Conservation (phyloP, 345 rosid genomes). For the Hibiscus mutabilis region DNA sequence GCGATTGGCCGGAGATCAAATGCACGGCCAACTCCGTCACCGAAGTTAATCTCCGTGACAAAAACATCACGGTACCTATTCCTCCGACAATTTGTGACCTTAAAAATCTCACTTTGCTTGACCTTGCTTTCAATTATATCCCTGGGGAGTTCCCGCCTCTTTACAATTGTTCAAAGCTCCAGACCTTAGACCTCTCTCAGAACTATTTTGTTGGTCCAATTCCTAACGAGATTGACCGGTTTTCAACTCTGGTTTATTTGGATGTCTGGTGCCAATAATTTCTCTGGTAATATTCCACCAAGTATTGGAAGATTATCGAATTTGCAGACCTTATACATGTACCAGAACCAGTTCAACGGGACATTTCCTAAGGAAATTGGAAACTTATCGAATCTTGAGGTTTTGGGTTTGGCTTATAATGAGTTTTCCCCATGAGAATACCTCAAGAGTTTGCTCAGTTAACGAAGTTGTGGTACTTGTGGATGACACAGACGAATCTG, state of each 20-base stretch:
- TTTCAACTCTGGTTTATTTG: conserved; percentile 39
- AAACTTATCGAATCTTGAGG: background rate
- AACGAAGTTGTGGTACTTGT: background rate
- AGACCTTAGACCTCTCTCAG: conserved; percentile 45
- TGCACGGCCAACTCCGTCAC: conserved; percentile 46
- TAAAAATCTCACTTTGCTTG: conserved; percentile 36
- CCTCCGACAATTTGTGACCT: conserved; percentile 63
- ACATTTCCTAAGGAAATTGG: background rate
- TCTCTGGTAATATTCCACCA: conserved; percentile 63
- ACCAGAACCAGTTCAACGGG: background rate
- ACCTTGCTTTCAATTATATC: conserved; percentile 40
- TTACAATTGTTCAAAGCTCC: conserved; percentile 56
- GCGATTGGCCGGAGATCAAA: conserved; percentile 49
- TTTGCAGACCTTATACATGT: conserved; percentile 32
- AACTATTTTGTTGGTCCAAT: conserved; percentile 60
- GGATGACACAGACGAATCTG: background rate
- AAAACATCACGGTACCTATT: conserved; percentile 35
- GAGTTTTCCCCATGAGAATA: background rate
- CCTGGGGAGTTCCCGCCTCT: conserved; percentile 60
- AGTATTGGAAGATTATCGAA: conserved; percentile 38
- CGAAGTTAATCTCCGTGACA: conserved; percentile 24
- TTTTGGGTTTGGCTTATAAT: background rate
- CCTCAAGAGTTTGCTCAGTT: background rate
- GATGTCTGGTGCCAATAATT: conserved; percentile 49
- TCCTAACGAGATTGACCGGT: conserved; percentile 50